A percentile compares a stretch with the other conserved stretches of the same genome.
Conservation (phyloP, 257 asterid species). For the Anisodus acutangulus region DNA sequence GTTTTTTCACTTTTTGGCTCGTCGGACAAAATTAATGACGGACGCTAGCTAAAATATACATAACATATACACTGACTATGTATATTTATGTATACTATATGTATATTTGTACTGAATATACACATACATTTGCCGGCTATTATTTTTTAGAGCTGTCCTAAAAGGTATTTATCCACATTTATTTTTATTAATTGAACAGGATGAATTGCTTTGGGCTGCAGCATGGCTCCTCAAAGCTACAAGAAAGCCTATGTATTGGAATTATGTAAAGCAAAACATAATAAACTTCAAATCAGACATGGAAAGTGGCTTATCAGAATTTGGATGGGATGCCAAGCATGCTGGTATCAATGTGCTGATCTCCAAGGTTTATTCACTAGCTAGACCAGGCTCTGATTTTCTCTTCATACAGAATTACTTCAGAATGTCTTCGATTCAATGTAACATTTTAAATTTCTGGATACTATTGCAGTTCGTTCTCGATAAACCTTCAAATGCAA, state of each 20-base stretch:
- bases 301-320: conserved; percentile 37
- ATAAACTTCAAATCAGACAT: conserved; percentile 12
- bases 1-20: too few species aligned
- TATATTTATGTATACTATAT: too few species aligned
- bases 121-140: too few species aligned
- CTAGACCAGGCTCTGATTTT: neutral
- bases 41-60: too few species aligned
- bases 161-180: too few species aligned
- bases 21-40: too few species aligned
- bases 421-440: neutral
- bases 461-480: conserved; percentile 21
- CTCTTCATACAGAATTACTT: neutral
- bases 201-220: conserved; percentile 31
- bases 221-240: conserved; percentile 31
- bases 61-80: too few species aligned
- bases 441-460: conserved; percentile 18
- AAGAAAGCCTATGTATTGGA: neutral
- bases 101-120: too few species aligned
- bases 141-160: too few species aligned
- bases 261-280: conserved; percentile 3
- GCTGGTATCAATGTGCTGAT: conserved; percentile 56
- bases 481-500: neutral
- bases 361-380: conserved; percentile 40
- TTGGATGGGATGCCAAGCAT: conserved; percentile 58
- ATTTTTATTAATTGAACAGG: neutral